phyloP scores from a whole-genome alignment of 2,329 filamentous ascomycete genomes.

The Tolypocladium amazonense region DNA sequence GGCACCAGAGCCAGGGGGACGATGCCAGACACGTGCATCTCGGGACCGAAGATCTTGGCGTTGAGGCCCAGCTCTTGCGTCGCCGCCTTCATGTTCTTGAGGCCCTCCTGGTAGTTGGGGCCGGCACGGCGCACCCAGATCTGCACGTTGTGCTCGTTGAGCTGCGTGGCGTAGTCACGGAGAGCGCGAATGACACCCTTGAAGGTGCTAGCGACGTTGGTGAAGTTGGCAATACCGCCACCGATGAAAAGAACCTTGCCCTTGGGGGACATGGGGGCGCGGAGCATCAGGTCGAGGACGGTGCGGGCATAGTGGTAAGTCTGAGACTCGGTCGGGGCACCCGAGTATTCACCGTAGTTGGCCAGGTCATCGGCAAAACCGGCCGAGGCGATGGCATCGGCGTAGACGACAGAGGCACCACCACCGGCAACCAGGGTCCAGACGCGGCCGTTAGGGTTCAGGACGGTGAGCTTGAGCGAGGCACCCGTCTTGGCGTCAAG shows the following conservation, averaged over 20 bases:
- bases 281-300: conserved; percentile 93
- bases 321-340: conserved; percentile 96
- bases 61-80: conserved; percentile 82
- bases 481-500: conserved; percentile 99
- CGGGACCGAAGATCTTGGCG: conserved; percentile 53
- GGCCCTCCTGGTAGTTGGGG: conserved; percentile 98
- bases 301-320: conserved; percentile 98
- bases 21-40: conserved; percentile 97
- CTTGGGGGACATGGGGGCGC: conserved; percentile 70
- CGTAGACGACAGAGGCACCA: conserved; percentile 98
- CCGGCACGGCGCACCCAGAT: conserved; percentile 87
- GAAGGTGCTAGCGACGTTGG: conserved; percentile 98
- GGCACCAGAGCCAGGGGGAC: conserved; percentile 78
- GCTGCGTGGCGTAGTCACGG: conserved; percentile 72
- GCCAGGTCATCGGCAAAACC: conserved; percentile 93
- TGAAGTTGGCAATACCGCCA: conserved; percentile 99
- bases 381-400: conserved; percentile 92
- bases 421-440: conserved; percentile 99
- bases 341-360: conserved; percentile 99
- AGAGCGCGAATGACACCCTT: conserved; percentile 98
- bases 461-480: conserved; percentile 93
- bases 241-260: conserved; percentile 99
- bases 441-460: conserved; percentile 84
- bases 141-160: conserved; percentile 94
- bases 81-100: conserved; percentile 98